phyloP scores from a whole-genome alignment of 495 filamentous ascomycete genomes.

The Apodospora peruviana region DNA sequence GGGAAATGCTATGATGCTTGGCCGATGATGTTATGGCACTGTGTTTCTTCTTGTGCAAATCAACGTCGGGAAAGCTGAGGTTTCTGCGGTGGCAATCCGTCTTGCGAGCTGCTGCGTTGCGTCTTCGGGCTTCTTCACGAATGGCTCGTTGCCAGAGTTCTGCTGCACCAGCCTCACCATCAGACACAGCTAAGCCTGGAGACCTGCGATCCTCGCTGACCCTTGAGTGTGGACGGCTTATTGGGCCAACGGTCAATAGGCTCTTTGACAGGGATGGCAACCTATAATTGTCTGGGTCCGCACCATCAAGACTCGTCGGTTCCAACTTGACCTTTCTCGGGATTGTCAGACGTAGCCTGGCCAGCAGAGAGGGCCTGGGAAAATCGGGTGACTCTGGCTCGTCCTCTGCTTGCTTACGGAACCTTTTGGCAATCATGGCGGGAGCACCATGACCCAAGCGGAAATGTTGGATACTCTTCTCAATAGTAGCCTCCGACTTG shows the following conservation, averaged over 20 bases:
- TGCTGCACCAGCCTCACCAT: constrained; percentile 12
- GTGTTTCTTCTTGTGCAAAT: background rate
- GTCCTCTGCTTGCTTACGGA: constrained; percentile 25
- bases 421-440: constrained; percentile 23
- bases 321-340: constrained; percentile 21
- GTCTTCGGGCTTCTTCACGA: constrained; percentile 21
- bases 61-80: constrained; percentile 6
- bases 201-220: background rate
- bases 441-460: constrained; percentile 22
- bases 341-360: constrained; percentile 26
- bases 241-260: background rate
- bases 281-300: background rate
- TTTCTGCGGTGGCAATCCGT: constrained; percentile 5
- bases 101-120: constrained; percentile 5
- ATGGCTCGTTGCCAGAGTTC: constrained; percentile 16
- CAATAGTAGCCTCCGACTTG: constrained; percentile 16
- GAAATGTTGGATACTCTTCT: constrained; percentile 27
- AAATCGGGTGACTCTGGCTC: constrained; percentile 5
- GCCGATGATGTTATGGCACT: background rate
- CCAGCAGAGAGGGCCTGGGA: constrained; percentile 25
- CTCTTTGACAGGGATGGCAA: background rate
- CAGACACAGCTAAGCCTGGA: constrained; percentile 4
- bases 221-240: constrained; percentile 5
- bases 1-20: constrained; percentile 5
- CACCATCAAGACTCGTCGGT: constrained; percentile 14